Base-by-base conservation (phyloP, 495 filamentous ascomycete genomes). In the Xylaria acuta region DNA sequence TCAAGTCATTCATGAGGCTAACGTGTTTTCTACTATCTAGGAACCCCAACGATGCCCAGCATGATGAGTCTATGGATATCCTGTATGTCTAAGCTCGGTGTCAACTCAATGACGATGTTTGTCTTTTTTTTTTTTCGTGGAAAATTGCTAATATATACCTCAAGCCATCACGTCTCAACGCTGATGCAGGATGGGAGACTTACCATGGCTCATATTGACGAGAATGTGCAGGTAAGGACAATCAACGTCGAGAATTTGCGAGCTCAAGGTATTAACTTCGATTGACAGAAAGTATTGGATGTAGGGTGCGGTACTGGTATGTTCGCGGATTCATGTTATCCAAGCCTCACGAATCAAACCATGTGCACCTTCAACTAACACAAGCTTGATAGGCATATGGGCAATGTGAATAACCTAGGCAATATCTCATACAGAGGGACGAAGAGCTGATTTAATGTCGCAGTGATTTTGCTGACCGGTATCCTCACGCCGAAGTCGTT, bases 401-500 rank as follows among this genome's bases (percentile, higher is more conserved):
- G 80, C 81, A 67, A 82, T 84, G 77, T 82, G 75, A 74, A 34
- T 69, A 64, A 16, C 56, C 65, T 5, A 14, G 12, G 1, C 25
- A 49, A 11, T 8, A 16, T 12, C 36, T 45, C 9, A 4, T 25
- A 3, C 1, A 8, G 27, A 20, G 18, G 36, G 18, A 3, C 0
- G 7, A 34, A 41, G 18, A 36, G 49, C 70, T 72, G 41, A 72
- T 43, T 3, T 36, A 22, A 9, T 11, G 7, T 27, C 27, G 22
- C 16, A 81, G 89, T 41, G 89, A 91, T 69, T 86, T 89, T 69
- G 89, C 86, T n/a, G 88, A 90, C 67, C 72, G 82, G 16, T 86
- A 82, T 72, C 88, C 89, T 2, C 38, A 76, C 41, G 79, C 85
- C 25, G 79, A 87, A 41, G 85, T 91, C 5, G 79, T 86, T 49